Evolutionary conservation across 2,329 filamentous ascomycete species (phyloP), one percentile per base, ranked within the genome.

Genomic region (Penicillium sp.): DNA sequence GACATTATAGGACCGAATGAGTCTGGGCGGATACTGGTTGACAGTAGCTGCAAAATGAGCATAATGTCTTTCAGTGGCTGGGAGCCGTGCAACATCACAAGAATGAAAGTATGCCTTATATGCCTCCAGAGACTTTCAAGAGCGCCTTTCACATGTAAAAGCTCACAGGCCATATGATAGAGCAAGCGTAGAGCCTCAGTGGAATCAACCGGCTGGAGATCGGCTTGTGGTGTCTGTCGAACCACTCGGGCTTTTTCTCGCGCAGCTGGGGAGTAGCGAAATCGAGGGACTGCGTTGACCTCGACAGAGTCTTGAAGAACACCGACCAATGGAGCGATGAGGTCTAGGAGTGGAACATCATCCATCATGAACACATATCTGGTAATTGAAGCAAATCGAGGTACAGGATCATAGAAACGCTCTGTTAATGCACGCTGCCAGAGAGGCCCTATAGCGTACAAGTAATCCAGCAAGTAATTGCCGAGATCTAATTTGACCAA

Each of bases 371-470:
- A 57, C 46, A 78, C 68, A 48, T 69, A 72, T 54, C 67, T 68
- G 44, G 73, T 66, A 38, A 76, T 67, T 36, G 69, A 67, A 57
- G 76, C 66, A 31, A 79, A 73, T 39, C 76, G 64, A 12, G 68
- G 67, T 8, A 79, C 58, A 3, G 75, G 74, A 24, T 68, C 61
- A 54, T 73, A 77, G 63, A 78, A 81, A 52, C 75, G 76, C 58
- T 85, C 83, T 33, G 76, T 72, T 31, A 85, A 64, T 52, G 81
- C 81, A 24, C 74, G 78, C 29, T 77, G 73, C 84, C 83, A 86
- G 6, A 86, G 56, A 9, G 74, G 70, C 8, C 81, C 70, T 46
- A 85, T 73, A 13, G 76, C 72, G 48, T 74, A 70, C 29, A 77
- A 78, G 47, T 84, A 74, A 45, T 76, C 75, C 10, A 79, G 58